Percentiles rank a stretch among this genome's conserved stretches.
These are phyloP conservation scores for Retiboletus flavoniger DNA, from an alignment of 1,284 basidiomycete species.

Conservation along the genomic window DNA sequence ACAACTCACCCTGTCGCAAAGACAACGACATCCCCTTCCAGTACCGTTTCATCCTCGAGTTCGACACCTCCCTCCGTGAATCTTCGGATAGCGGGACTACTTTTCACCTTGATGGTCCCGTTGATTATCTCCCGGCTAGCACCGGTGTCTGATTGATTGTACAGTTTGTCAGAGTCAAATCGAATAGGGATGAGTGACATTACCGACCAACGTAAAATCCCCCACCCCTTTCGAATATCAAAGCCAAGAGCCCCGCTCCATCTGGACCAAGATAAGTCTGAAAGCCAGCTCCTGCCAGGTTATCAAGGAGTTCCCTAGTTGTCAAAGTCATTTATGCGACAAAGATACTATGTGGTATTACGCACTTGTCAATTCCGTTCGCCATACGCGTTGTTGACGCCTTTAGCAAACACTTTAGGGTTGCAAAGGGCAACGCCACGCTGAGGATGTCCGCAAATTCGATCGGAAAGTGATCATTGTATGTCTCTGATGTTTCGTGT, in stretches of 20 bases:
- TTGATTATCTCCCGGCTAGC: slow-evolving; percentile 40
- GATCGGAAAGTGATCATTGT: slow-evolving; percentile 27
- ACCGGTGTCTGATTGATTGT: slow-evolving; percentile 32
- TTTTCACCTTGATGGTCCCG: slow-evolving; percentile 47
- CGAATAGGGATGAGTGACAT: no score
- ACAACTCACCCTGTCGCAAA: slow-evolving; percentile 42
- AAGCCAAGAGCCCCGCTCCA: slow-evolving; percentile 38
- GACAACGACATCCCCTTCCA: slow-evolving; percentile 45
- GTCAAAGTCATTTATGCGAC: neutral
- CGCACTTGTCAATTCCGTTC: slow-evolving; percentile 26
- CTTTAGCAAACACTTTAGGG: slow-evolving; percentile 14
- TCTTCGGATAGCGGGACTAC: slow-evolving; percentile 32
- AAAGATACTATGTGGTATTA: no score
- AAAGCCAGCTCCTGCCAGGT: slow-evolving; percentile 44
- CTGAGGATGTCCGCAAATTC: slow-evolving; percentile 29
- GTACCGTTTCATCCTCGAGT: slow-evolving; percentile 40
- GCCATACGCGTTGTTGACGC: slow-evolving; percentile 3
- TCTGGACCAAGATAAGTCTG: slow-evolving; percentile 42
- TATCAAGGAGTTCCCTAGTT: slow-evolving; percentile 37
- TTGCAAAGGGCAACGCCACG: slow-evolving; percentile 22
- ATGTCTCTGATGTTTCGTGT: slow-evolving; percentile 14
- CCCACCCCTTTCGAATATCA: slow-evolving; percentile 39
- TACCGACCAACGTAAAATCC: slow-evolving; percentile 41
- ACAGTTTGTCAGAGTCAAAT: neutral
- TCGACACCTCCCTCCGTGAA: slow-evolving; percentile 37